These are phyloP conservation scores for Ophiocordyceps unilateralis DNA, from an alignment of 2,329 filamentous ascomycete species.

Conservation along the genomic window DNA sequence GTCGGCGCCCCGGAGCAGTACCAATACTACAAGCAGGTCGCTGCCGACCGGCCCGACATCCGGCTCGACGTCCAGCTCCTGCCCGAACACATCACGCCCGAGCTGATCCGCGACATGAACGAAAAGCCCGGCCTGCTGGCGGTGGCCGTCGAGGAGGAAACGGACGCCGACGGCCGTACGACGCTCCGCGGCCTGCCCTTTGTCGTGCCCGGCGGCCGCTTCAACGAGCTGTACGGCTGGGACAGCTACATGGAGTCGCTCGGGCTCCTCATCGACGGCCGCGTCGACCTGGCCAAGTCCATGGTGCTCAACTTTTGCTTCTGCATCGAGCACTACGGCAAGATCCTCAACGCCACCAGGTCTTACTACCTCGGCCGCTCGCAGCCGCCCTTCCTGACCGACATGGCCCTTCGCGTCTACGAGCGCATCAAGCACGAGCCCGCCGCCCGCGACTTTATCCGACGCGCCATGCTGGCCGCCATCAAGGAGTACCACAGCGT, in stretches of 20 bases:
- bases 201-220: constrained; percentile 90
- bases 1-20: constrained; percentile 70
- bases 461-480: constrained; percentile 64
- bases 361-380: constrained; percentile 91
- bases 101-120: constrained; percentile 71
- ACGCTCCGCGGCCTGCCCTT: constrained; percentile 73
- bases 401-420: constrained; percentile 90
- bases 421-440: constrained; percentile 82
- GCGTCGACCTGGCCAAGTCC: constrained; percentile 71
- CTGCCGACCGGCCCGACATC: constrained; percentile 63
- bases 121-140: constrained; percentile 76
- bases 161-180: constrained; percentile 41
- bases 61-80: constrained; percentile 74
- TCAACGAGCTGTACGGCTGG: constrained; percentile 98
- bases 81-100: constrained; percentile 58
- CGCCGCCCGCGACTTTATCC: constrained; percentile 65
- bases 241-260: constrained; percentile 98
- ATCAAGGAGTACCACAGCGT: constrained; percentile 94
- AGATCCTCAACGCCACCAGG: constrained; percentile 91
- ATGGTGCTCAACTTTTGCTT: constrained; percentile 98
- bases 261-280: constrained; percentile 71
- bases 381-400: constrained; percentile 90
- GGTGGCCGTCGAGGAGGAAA: constrained; percentile 67
- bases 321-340: constrained; percentile 95
- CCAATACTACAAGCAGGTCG: constrained; percentile 74